Conservation (phyloP, 495 filamentous ascomycete genomes). For the Aspergillus diversus region DNA sequence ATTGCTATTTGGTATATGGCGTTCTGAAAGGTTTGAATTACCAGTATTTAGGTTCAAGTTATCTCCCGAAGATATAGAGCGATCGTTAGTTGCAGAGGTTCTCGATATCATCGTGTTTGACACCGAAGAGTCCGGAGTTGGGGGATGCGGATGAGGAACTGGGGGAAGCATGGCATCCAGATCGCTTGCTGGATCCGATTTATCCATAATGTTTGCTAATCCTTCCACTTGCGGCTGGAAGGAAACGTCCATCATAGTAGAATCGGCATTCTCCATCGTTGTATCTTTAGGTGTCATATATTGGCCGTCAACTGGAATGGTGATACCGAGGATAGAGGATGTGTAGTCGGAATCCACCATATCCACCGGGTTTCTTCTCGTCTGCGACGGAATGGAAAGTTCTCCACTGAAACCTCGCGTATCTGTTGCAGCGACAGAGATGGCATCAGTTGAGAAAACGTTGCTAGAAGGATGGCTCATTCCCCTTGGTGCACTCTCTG, state of each 20-base stretch:
- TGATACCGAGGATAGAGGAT: slow-evolving; percentile 43
- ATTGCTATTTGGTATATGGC: slow-evolving; percentile 29
- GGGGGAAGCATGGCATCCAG: slow-evolving; percentile 33
- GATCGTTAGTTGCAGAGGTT: slow-evolving; percentile 23
- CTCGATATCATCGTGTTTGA: slow-evolving; percentile 31
- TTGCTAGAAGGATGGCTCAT: slow-evolving; percentile 10
- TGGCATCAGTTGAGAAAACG: slow-evolving; percentile 12
- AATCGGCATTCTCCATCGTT: slow-evolving; percentile 37
- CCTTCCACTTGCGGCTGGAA: slow-evolving; percentile 27
- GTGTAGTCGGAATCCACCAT: slow-evolving; percentile 27
- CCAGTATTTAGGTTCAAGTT: slow-evolving; percentile 21
- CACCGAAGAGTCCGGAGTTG: slow-evolving; percentile 36
- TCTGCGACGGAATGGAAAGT: slow-evolving; percentile 13
- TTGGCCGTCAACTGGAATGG: slow-evolving; percentile 41
- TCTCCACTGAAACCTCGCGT: slow-evolving; percentile 14
- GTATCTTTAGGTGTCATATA: slow-evolving; percentile 45
- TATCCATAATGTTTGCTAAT: slow-evolving; percentile 23
- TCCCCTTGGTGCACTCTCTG: slow-evolving; percentile 9
- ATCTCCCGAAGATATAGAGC: slow-evolving; percentile 25
- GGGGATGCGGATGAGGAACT: slow-evolving; percentile 32
- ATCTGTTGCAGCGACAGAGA: slow-evolving; percentile 12
- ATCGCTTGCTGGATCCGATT: slow-evolving; percentile 33
- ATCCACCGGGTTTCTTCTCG: slow-evolving; percentile 13
- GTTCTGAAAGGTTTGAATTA: slow-evolving; percentile 9
- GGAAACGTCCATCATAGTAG: slow-evolving; percentile 31